Conservation (phyloP, 768 basidiomycete species). For the Rubroboletus pulcherrimus region DNA sequence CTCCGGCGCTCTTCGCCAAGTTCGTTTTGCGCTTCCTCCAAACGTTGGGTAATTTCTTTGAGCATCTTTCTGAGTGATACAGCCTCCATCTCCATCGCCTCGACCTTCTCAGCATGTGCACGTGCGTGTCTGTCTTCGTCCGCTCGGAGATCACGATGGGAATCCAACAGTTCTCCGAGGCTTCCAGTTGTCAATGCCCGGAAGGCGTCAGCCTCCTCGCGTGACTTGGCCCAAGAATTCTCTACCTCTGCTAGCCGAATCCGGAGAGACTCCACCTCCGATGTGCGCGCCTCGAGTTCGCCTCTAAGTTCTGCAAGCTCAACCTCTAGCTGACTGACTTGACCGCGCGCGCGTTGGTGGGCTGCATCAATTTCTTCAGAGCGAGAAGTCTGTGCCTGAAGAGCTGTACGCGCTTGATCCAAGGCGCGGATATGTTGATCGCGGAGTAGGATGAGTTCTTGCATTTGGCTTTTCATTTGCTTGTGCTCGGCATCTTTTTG, state of each 20-base stretch:
- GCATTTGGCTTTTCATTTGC: slow-evolving; percentile 60
- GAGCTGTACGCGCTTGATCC: slow-evolving; percentile 77
- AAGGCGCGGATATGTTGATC: slow-evolving; percentile 87
- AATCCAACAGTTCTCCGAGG: slow-evolving; percentile 82
- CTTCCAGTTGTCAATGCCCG: slow-evolving; percentile 81
- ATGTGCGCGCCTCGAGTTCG: slow-evolving; percentile 72
- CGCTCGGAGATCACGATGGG: slow-evolving; percentile 78
- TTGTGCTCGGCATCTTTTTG: slow-evolving; percentile 78
- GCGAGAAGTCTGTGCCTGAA: slow-evolving; percentile 71
- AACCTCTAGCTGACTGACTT: slow-evolving; percentile 64
- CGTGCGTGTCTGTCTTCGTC: slow-evolving; percentile 77
- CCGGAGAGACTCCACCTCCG: slow-evolving; percentile 70
- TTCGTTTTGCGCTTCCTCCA: slow-evolving; percentile 65
- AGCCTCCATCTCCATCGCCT: slow-evolving; percentile 75
- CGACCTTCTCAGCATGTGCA: slow-evolving; percentile 78
- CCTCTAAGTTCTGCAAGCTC: slow-evolving; percentile 77
- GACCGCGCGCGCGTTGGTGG: slow-evolving; percentile 65
- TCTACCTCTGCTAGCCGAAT: slow-evolving; percentile 74
- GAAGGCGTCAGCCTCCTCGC: slow-evolving; percentile 90
- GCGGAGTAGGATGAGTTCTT: slow-evolving; percentile 63
- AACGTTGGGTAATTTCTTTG: slow-evolving; percentile 67
- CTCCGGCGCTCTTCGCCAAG: slow-evolving; percentile 66
- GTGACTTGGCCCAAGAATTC: slow-evolving; percentile 87
- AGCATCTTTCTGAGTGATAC: slow-evolving; percentile 75
- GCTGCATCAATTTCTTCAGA: slow-evolving; percentile 76